Evolutionary conservation across 176 grass and related monocot species (phyloP), one percentile per base, ranked within the genome.

Genomic region (Secale cereale): DNA sequence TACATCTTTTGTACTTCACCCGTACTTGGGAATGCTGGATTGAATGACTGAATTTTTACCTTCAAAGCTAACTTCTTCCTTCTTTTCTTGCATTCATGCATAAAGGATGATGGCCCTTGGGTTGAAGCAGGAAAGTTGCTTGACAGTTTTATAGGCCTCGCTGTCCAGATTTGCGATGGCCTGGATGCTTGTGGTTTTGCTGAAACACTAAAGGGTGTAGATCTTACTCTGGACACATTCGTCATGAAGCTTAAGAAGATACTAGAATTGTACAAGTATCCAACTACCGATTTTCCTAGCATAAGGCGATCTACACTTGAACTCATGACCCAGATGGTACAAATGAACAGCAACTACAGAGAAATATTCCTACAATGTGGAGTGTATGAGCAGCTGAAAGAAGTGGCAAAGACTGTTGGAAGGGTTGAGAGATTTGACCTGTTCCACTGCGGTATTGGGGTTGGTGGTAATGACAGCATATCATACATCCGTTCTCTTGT

Each of bases 291-390:
- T 5, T 79, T 86, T 41, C 84, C 84, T 25, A 43, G 76, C 26
- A 86, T 86, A 71, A 86, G 84, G 52, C 57, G 76, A 79, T 78
- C 7, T 14, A 79, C 64, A 79, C 8, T 86, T 79, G 76, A 86
- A 26, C 76, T 86, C 27, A 56, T 86, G 76, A 61, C 19, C 57
- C 79, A 76, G 75, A 79, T 86, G 50, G 26, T 79, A 15, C 27
- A 29, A 71, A 12, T 6, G 8, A 46, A 85, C 3, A 57, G 3
- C 35, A 79, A 28, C 26, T 46, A 70, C 14, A 40, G 35, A 32
- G 76, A 86, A 29, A 30, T 31, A 79, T 5, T 86, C 35, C 76
- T 86, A 5, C 76, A 71, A 23, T 86, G 76, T 71, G 84, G 84
- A 59, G 31, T 85, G 36, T 86, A 71, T 12, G 65, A 86, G 33